These are phyloP conservation scores for Xylaria sp. DNA, from an alignment of 495 filamentous ascomycete species.

Conservation along the genomic window DNA sequence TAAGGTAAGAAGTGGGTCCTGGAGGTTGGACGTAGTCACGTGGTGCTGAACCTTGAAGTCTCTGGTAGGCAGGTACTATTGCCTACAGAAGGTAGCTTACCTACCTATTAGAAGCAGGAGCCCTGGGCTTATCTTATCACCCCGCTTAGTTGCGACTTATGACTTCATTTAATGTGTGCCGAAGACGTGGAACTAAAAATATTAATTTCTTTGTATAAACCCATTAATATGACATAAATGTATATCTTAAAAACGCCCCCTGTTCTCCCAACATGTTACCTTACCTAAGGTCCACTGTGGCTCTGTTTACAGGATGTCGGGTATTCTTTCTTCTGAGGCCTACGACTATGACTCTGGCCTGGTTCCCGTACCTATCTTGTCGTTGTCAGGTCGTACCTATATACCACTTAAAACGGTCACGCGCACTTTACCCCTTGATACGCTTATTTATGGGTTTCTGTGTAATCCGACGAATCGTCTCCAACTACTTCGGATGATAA, in stretches of 20 bases:
- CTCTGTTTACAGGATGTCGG: neutral
- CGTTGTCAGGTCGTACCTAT: neutral
- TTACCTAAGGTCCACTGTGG: too few relatives aligned
- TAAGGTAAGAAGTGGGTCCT: slow-evolving; percentile 13
- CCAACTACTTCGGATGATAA: neutral
- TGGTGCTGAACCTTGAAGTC: neutral
- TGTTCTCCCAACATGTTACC: neutral
- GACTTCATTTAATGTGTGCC: neutral
- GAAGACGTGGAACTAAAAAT: neutral
- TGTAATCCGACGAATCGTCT: neutral
- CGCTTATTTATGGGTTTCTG: neutral
- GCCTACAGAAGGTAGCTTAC: neutral
- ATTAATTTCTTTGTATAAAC: neutral
- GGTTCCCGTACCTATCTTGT: too few relatives aligned
- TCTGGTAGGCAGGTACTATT: neutral
- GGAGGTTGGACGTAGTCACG: slow-evolving; percentile 9
- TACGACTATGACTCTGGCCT: neutral
- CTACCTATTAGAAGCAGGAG: neutral
- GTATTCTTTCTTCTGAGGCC: neutral
- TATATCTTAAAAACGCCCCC: too few relatives aligned
- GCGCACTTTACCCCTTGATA: neutral
- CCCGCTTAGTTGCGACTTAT: neutral
- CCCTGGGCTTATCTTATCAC: slow-evolving; percentile 23
- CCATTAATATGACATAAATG: too few relatives aligned
- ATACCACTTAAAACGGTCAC: neutral